Evolutionary conservation across 805 yeast genomes (phyloP).

Genomic region (Sungouiella blattae): DNA sequence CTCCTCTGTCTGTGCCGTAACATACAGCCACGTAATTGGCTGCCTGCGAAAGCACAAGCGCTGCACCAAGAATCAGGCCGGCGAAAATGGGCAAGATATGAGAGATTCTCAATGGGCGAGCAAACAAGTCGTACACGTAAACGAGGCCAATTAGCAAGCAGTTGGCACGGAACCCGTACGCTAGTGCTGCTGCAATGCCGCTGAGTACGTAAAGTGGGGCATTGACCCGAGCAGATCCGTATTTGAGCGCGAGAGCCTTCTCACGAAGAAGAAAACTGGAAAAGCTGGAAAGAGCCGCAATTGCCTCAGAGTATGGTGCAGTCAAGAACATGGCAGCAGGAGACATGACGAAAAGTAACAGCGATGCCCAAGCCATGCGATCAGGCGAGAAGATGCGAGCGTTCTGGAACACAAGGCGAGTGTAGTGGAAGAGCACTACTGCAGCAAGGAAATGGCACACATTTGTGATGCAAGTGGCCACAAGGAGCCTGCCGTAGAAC

Average conservation of each 20-base stretch:
- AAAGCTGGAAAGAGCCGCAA: slow-evolving; percentile 59
- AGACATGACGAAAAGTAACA: slow-evolving; percentile 51
- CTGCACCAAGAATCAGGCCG: slow-evolving; percentile 52
- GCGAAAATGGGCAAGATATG: slow-evolving; percentile 38
- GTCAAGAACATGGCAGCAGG: slow-evolving; percentile 81
- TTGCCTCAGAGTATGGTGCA: slow-evolving; percentile 73
- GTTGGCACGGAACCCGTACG: slow-evolving; percentile 71
- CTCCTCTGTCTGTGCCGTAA: slow-evolving; percentile 52
- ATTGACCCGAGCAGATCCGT: slow-evolving; percentile 3
- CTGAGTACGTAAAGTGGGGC: slow-evolving; percentile 37
- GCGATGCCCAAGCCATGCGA: slow-evolving; percentile 19
- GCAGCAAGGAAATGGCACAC: slow-evolving; percentile 48
- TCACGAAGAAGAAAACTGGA: slow-evolving; percentile 54
- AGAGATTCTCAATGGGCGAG: not conserved
- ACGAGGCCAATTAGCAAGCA: slow-evolving; percentile 68
- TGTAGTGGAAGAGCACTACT: slow-evolving; percentile 47
- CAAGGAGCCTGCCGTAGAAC: slow-evolving; percentile 12
- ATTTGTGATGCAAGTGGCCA: slow-evolving; percentile 47
- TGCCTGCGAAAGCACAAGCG: slow-evolving; percentile 46
- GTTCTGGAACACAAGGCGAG: slow-evolving; percentile 27
- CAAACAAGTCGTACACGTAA: slow-evolving; percentile 54
- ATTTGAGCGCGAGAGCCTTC: slow-evolving; percentile 15
- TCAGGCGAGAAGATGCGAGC: slow-evolving; percentile 17
- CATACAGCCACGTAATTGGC: slow-evolving; percentile 61
- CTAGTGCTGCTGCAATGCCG: slow-evolving; percentile 53